These are phyloP conservation scores for Eutrema salsugineum DNA, from an alignment of 441 rosid species.

Conservation along the genomic window DNA sequence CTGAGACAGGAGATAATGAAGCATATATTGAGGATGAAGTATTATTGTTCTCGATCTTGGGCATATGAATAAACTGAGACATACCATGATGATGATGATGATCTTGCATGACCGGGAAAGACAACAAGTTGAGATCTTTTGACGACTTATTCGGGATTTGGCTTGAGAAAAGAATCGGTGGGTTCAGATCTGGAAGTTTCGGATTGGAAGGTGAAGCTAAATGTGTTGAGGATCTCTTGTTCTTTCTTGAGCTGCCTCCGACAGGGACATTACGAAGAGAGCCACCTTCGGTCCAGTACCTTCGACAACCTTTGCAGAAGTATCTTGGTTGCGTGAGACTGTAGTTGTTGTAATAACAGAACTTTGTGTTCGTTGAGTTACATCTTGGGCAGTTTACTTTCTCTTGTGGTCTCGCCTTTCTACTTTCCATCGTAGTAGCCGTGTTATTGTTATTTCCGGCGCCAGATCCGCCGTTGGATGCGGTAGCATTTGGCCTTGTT, in stretches of 20 bases:
- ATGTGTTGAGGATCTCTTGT: conserved; percentile 55
- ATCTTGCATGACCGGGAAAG: conserved; percentile 56
- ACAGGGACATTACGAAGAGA: conserved; percentile 91
- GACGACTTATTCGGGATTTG: conserved; percentile 55
- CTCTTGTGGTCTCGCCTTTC: conserved; percentile 66
- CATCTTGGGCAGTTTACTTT: conserved; percentile 88
- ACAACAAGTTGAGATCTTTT: conserved; percentile 63
- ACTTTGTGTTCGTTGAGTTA: conserved; percentile 79
- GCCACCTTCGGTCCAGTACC: conserved; percentile 97
- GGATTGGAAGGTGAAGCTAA: conserved; percentile 21
- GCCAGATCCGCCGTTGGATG: conserved; percentile 4
- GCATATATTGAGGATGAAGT: conserved; percentile 31
- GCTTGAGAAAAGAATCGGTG: conserved; percentile 49
- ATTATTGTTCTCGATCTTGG: conserved; percentile 37
- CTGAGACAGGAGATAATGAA: conserved; percentile 45
- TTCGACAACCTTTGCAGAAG: conserved; percentile 86
- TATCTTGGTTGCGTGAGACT: conserved; percentile 88
- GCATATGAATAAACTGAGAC: conserved; percentile 38
- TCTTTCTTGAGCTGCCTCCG: conserved; percentile 93
- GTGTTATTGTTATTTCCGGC: conserved; percentile 11
- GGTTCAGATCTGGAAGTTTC: conserved; percentile 71
- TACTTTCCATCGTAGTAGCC: conserved; percentile 33
- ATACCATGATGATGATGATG: conserved; percentile 27
- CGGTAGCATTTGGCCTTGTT: conserved; percentile 24
- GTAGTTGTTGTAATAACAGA: conserved; percentile 87